phyloP scores from a whole-genome alignment of 306 rosid genomes.

The Acacia confusa region DNA sequence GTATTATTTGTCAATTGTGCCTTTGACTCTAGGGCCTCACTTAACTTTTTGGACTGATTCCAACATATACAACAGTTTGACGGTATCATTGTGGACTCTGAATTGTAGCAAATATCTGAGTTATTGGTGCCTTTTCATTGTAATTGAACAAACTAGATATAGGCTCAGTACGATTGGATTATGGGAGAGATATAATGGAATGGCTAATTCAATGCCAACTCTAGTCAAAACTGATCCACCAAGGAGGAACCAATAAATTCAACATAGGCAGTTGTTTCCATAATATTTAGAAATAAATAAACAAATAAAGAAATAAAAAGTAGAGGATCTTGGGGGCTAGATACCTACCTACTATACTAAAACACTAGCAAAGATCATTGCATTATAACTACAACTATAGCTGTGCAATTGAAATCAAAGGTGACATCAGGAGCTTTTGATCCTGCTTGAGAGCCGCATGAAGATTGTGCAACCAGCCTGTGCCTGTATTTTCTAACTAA shows the following conservation, averaged over 20 bases:
- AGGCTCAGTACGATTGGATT: constrained; percentile 7
- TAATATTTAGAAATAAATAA: background rate
- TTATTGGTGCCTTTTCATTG: background rate
- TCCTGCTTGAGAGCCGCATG: constrained; percentile 33
- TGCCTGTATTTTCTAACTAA: constrained; percentile 25
- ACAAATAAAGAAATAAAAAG: background rate
- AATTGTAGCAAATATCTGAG: background rate
- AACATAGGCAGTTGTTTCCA: background rate
- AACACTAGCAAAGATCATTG: constrained; percentile 34
- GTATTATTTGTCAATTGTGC: background rate
- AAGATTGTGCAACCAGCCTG: constrained; percentile 33
- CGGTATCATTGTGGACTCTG: background rate
- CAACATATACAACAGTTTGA: no score
- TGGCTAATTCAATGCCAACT: constrained; percentile 27
- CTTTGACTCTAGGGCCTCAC: background rate
- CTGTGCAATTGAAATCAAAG: constrained; percentile 44
- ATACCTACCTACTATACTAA: constrained; percentile 30
- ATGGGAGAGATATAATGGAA: background rate
- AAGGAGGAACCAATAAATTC: constrained; percentile 1
- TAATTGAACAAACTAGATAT: background rate
- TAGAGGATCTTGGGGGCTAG: constrained; percentile 27
- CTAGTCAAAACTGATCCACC: constrained; percentile 18
- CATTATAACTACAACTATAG: constrained; percentile 43
- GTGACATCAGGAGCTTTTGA: constrained; percentile 22
- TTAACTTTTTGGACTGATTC: no score